Percentiles rank a stretch among this genome's conserved stretches.
These are phyloP conservation scores for Alternaria ethzedia DNA, from an alignment of 2,329 filamentous ascomycete genomes.

Conservation along the genomic window DNA sequence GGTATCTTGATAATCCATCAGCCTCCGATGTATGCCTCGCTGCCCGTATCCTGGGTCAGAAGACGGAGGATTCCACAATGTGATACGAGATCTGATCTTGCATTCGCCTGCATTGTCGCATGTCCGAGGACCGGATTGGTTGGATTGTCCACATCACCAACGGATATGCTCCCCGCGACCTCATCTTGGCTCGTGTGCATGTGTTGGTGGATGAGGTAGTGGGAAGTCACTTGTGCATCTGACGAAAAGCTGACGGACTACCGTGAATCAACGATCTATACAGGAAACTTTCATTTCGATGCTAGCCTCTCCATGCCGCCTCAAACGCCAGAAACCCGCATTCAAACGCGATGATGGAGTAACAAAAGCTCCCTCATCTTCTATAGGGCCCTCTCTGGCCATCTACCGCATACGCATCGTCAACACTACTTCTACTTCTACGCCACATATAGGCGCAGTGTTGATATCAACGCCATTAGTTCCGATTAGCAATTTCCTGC, in stretches of 20 bases:
- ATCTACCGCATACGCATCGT: not conserved
- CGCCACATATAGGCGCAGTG: not conserved
- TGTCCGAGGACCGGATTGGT: not conserved
- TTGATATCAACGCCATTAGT: not conserved
- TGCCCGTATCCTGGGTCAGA: not conserved
- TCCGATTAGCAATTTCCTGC: not conserved
- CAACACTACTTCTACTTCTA: not conserved
- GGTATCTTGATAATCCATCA: not conserved
- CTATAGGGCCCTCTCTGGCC: not conserved
- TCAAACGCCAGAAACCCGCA: rapidly evolving
- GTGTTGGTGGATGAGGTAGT: not conserved
- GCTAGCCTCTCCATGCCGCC: not conserved
- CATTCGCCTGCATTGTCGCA: not conserved
- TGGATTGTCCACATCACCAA: not conserved
- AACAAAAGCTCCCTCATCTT: not conserved
- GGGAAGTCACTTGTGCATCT: not conserved
- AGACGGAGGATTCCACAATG: not conserved
- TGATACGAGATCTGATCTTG: not conserved
- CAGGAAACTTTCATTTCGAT: not conserved
- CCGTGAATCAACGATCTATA: not conserved
- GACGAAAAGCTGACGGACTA: not conserved
- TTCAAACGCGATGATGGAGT: not conserved
- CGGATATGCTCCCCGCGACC: not conserved
- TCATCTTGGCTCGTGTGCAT: not conserved
- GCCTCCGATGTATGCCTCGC: not conserved